phyloP scores from a whole-genome alignment of 2,329 filamentous ascomycete species.

The Ceratocystiopsis brevicomis region DNA sequence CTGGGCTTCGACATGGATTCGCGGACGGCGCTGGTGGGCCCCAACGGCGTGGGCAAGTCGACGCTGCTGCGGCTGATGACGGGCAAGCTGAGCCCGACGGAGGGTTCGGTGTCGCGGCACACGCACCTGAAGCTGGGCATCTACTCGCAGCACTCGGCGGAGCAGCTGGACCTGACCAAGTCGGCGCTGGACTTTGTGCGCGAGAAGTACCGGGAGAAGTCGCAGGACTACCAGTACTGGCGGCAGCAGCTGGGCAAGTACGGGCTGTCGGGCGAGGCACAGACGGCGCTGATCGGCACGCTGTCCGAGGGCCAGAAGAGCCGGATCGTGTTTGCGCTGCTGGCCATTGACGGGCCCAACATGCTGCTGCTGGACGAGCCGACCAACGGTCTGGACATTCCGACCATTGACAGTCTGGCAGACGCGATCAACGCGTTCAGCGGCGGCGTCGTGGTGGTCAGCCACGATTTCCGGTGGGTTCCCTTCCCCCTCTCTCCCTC shows the following conservation, averaged over 20 bases:
- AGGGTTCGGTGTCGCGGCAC: constrained; percentile 69
- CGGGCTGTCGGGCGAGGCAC: constrained; percentile 77
- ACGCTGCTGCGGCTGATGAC: constrained; percentile 94
- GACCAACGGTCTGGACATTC: constrained; percentile 98
- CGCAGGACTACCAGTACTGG: constrained; percentile 99
- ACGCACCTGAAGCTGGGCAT: constrained; percentile 96
- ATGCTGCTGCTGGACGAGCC: constrained; percentile 97
- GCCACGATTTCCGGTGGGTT: constrained; percentile 90
- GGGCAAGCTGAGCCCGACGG: constrained; percentile 72
- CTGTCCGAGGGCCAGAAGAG: constrained; percentile 95
- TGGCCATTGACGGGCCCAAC: constrained; percentile 91
- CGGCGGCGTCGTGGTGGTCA: constrained; percentile 93
- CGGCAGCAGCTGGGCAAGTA: constrained; percentile 91
- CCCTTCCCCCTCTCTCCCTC: not conserved
- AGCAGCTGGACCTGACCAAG: constrained; percentile 96
- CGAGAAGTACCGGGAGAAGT: constrained; percentile 77
- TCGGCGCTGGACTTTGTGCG: constrained; percentile 93
- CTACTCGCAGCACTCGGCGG: constrained; percentile 96
- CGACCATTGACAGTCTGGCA: constrained; percentile 91
- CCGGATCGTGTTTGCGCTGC: constrained; percentile 89
- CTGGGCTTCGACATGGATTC: constrained; percentile 99
- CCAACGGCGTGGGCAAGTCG: constrained; percentile 98
- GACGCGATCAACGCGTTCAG: constrained; percentile 94
- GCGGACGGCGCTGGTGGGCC: constrained; percentile 85
- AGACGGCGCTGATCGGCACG: constrained; percentile 95